Conservation (phyloP, 2,329 filamentous ascomycete species). For the Exophiala phaeomuriformis region DNA sequence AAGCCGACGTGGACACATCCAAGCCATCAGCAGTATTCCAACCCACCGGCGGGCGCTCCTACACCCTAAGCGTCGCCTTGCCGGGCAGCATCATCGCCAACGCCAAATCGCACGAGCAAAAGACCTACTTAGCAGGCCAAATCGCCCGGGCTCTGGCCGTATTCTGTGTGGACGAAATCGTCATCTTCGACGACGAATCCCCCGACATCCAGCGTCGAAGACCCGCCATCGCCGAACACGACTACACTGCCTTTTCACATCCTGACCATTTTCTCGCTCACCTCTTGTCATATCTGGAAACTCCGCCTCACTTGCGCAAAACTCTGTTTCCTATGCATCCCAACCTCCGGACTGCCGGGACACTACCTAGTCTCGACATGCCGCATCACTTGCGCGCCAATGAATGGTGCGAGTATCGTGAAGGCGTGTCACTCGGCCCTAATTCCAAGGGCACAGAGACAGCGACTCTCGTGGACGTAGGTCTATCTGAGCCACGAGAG, state of each 20-base stretch:
- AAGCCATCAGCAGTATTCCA: slow-evolving; percentile 64
- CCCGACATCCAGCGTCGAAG: slow-evolving; percentile 28
- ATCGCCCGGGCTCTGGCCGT: slow-evolving; percentile 75
- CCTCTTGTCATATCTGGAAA: slow-evolving; percentile 73
- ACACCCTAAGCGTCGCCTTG: slow-evolving; percentile 70
- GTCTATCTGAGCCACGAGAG: slow-evolving; percentile 42
- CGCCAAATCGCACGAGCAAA: slow-evolving; percentile 65
- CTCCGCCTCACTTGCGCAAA: slow-evolving; percentile 72
- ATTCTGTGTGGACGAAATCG: slow-evolving; percentile 76
- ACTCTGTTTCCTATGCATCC: slow-evolving; percentile 69
- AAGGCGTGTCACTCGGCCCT: slow-evolving; percentile 59
- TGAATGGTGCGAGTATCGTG: slow-evolving; percentile 73
- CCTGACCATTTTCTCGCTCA: slow-evolving; percentile 75
- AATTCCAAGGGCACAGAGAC: slow-evolving; percentile 48
- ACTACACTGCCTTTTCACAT: slow-evolving; percentile 62
- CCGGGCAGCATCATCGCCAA: slow-evolving; percentile 68
- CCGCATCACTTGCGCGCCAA: slow-evolving; percentile 70
- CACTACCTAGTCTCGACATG: slow-evolving; percentile 72
- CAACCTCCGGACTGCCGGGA: slow-evolving; percentile 65
- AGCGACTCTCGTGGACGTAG: slow-evolving; percentile 48
- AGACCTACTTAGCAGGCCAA: slow-evolving; percentile 63
- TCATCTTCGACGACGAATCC: slow-evolving; percentile 66
- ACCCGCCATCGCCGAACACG: slow-evolving; percentile 34
- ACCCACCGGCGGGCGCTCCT: slow-evolving; percentile 56
- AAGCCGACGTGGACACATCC: slow-evolving; percentile 47